phyloP scores from a whole-genome alignment of 192 early-diverging fungal genomes.

The Chytriomyces hyalinus region DNA sequence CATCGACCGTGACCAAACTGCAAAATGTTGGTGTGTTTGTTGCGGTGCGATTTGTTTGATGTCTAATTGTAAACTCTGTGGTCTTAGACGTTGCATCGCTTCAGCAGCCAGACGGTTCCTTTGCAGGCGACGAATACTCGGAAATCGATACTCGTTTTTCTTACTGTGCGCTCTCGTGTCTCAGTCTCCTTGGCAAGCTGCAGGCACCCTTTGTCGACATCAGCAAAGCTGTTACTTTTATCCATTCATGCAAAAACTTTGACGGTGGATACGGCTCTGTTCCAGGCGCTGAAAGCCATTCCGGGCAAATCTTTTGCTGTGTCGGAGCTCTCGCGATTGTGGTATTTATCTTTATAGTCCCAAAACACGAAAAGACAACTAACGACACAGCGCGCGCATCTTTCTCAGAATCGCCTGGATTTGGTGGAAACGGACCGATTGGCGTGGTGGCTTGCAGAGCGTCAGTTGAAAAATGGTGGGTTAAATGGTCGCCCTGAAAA shows the following conservation, averaged over 20 bases:
- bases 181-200: conserved; percentile 76
- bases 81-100: conserved; percentile 64
- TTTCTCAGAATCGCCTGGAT: conserved; percentile 61
- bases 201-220: conserved; percentile 64
- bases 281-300: conserved; percentile 91
- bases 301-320: conserved; percentile 86
- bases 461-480: conserved; percentile 90
- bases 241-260: conserved; percentile 86
- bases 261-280: conserved; percentile 94
- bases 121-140: conserved; percentile 90
- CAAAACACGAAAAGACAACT: background rate
- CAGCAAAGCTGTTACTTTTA: conserved; percentile 69
- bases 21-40: conserved; percentile 63
- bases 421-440: conserved; percentile 81
- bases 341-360: conserved; percentile 19
- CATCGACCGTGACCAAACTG: conserved; percentile 69
- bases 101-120: conserved; percentile 75
- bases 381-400: background rate
- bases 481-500: conserved; percentile 97
- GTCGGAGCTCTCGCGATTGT: conserved; percentile 87
- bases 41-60: background rate
- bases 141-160: conserved; percentile 94
- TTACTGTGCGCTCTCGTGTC: conserved; percentile 79
- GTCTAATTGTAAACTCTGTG: conserved; percentile 6
- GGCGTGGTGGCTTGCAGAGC: conserved; percentile 91